These are phyloP conservation scores for Penicillium paxilli DNA, from an alignment of 495 filamentous ascomycete genomes.

Conservation along the genomic window DNA sequence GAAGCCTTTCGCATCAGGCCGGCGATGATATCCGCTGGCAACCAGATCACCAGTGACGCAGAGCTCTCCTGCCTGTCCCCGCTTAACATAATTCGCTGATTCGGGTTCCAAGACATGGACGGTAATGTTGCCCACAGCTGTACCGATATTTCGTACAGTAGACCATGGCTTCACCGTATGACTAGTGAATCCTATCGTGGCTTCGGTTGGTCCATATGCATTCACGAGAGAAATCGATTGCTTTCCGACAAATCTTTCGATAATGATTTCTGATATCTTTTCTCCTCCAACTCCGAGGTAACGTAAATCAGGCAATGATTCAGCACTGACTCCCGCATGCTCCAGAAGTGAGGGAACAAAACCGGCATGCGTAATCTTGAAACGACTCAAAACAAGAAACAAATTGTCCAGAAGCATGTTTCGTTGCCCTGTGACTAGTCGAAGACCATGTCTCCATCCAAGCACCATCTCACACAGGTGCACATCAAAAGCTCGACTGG, in stretches of 20 bases:
- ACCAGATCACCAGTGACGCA: constrained; percentile 78
- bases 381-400: constrained; percentile 49
- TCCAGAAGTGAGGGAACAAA: constrained; percentile 28
- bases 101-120: constrained; percentile 65
- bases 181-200: constrained; percentile 76
- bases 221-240: constrained; percentile 17
- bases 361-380: constrained; percentile 64
- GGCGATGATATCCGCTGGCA: constrained; percentile 75
- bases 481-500: constrained; percentile 26
- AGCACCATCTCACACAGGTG: constrained; percentile 25
- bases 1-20: constrained; percentile 46
- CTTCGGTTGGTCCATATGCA: constrained; percentile 72
- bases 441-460: constrained; percentile 27
- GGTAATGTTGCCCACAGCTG: constrained; percentile 33
- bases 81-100: constrained; percentile 58
- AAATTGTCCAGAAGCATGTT: constrained; percentile 28
- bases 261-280: constrained; percentile 26
- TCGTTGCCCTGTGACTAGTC: constrained; percentile 23
- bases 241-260: constrained; percentile 23
- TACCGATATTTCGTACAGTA: constrained; percentile 18
- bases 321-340: constrained; percentile 17
- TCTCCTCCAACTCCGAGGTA: constrained; percentile 29
- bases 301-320: constrained; percentile 19
- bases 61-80: constrained; percentile 73
- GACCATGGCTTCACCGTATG: constrained; percentile 62